phyloP scores from a whole-genome alignment of 2,329 filamentous ascomycete species.

The Penicillium sp. region DNA sequence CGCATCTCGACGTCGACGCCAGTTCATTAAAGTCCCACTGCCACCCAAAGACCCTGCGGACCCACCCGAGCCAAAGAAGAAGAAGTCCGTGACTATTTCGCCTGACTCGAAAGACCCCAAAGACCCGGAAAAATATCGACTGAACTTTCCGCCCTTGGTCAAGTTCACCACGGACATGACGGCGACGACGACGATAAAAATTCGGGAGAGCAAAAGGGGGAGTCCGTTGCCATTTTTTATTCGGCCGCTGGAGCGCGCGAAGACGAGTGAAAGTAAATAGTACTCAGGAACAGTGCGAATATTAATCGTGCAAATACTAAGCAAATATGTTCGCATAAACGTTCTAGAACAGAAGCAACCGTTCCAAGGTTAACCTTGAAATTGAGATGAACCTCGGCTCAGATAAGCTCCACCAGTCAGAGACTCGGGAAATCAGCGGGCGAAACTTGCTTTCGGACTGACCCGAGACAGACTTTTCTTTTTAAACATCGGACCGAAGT shows the following conservation, averaged over 20 bases:
- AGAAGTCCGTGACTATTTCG: slow-evolving; percentile 4
- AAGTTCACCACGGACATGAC: not conserved
- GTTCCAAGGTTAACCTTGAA: too few relatives aligned
- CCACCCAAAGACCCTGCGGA: not conserved
- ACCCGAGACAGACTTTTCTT: not conserved
- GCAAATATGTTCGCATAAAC: too few relatives aligned
- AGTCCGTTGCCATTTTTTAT: not conserved
- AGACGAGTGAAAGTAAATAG: not conserved
- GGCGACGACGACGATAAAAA: not conserved
- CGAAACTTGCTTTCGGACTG: too few relatives aligned
- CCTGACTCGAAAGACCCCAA: not conserved
- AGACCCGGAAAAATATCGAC: not conserved
- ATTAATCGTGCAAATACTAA: too few relatives aligned
- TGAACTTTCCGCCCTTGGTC: not conserved
- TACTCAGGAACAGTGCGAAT: not conserved
- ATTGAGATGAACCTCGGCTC: too few relatives aligned
- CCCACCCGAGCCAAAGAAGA: not conserved
- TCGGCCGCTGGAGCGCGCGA: not conserved
- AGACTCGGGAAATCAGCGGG: not conserved
- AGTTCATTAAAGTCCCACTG: not conserved
- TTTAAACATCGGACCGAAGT: not conserved
- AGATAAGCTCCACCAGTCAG: not conserved
- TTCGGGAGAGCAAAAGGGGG: not conserved
- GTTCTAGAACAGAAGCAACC: not conserved
- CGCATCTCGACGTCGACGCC: not conserved